Conservation (phyloP, 169 alveolate genomes). For the Cytauxzoon felis region DNA sequence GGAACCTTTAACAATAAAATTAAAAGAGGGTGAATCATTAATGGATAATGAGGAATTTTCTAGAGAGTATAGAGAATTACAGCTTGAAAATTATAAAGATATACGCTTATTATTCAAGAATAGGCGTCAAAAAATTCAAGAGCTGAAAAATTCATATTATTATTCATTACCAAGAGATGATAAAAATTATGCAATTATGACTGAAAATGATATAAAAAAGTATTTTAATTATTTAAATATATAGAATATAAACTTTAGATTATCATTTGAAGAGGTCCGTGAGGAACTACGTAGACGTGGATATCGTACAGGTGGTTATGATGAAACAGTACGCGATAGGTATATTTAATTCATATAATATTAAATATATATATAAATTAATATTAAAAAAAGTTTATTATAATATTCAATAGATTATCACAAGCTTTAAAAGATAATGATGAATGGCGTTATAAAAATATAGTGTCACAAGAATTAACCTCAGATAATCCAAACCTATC, state of each 20-base stretch:
- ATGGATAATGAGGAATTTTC: constrained; percentile 16
- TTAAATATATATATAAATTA: too few species aligned
- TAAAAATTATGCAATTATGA: constrained; percentile 23
- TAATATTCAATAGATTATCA: constrained; percentile 10
- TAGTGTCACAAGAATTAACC: constrained; percentile 36
- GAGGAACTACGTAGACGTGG: constrained; percentile 58
- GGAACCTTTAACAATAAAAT: too few species aligned
- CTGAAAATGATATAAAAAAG: constrained; percentile 36
- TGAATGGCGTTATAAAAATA: constrained; percentile 47
- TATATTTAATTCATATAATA: too few species aligned
- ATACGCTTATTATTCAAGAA: background rate
- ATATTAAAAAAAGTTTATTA: background rate
- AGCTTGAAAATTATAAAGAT: constrained; percentile 4
- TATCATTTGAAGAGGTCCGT: constrained; percentile 39
- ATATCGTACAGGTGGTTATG: constrained; percentile 36
- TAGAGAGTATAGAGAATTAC: constrained; percentile 2
- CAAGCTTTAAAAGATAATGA: constrained; percentile 22
- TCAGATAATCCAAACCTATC: constrained; percentile 42
- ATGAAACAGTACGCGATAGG: background rate
- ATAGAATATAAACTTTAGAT: background rate
- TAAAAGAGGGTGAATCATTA: constrained; percentile 10
- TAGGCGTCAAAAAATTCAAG: constrained; percentile 13
- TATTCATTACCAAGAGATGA: constrained; percentile 33
- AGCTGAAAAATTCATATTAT: constrained; percentile 29
- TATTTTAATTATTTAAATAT: background rate